A percentile compares a stretch with the other conserved stretches of the same genome.
These are phyloP conservation scores for Aurinia saxatilis DNA, from an alignment of 345 rosid species.

Conservation along the genomic window DNA sequence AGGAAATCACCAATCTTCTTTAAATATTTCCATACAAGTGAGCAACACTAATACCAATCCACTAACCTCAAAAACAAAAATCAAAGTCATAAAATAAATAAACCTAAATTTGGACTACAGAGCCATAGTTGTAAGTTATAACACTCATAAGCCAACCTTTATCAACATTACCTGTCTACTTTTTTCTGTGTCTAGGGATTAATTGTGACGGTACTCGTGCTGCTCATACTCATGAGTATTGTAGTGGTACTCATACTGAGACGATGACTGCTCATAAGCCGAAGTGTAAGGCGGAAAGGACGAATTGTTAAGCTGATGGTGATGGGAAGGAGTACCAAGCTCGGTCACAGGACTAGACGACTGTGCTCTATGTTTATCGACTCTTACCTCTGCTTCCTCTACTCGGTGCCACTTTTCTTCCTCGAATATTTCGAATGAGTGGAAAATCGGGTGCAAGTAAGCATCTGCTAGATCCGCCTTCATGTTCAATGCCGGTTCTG, in stretches of 20 bases:
- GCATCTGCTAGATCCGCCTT: constrained; percentile 81
- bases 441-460: constrained; percentile 91
- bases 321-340: constrained; percentile 52
- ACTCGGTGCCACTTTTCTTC: constrained; percentile 3
- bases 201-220: constrained; percentile 27
- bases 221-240: constrained; percentile 38
- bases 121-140: background rate
- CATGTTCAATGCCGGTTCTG: constrained; percentile 51
- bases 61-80: background rate
- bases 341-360: constrained; percentile 37
- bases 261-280: constrained; percentile 31
- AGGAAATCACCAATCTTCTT: background rate
- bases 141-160: background rate
- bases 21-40: background rate
- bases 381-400: constrained; percentile 40
- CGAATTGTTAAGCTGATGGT: constrained; percentile 37
- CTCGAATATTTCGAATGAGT: constrained; percentile 34
- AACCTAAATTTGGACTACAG: background rate
- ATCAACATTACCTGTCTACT: background rate
- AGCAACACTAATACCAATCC: constrained; percentile 7
- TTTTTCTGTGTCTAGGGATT: background rate
- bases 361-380: constrained; percentile 35
- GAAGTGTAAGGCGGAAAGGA: constrained; percentile 31
- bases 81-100: background rate
- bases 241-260: constrained; percentile 33